Conservation (phyloP, 148 eudicot genomes). For the Rhododendron kiyosumense region DNA sequence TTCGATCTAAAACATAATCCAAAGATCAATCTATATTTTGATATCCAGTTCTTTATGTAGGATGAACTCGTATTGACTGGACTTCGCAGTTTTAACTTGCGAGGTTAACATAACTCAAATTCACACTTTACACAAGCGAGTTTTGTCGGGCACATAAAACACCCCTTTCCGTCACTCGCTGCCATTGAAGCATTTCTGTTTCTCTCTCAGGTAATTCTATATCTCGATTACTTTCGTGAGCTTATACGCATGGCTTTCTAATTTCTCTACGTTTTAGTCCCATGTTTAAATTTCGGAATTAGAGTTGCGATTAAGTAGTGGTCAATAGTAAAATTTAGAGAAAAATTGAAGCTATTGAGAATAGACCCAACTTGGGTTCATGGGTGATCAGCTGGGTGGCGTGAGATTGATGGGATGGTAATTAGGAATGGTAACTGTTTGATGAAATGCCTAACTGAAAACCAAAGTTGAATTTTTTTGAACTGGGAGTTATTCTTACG, state of each 20-base stretch:
- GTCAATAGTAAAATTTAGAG: background rate
- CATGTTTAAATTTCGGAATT: background rate
- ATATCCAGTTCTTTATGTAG: no score
- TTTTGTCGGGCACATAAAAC: no score
- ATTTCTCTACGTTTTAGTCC: background rate
- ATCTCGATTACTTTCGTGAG: background rate
- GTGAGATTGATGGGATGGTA: background rate
- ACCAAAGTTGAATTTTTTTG: background rate
- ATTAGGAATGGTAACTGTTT: background rate
- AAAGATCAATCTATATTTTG: no score
- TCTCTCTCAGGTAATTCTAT: background rate
- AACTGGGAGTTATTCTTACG: background rate
- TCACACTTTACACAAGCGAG: no score
- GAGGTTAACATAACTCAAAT: no score
- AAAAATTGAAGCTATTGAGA: background rate
- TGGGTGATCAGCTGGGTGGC: no score
- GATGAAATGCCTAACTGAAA: background rate
- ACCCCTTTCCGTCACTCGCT: no score
- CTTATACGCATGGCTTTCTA: background rate
- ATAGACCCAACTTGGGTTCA: no score
- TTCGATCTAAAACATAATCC: no score
- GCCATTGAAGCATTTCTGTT: background rate
- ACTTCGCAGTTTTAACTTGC: no score
- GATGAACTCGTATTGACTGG: no score
- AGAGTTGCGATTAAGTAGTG: background rate